A percentile compares a stretch with the other conserved stretches of the same genome.
phyloP scores from a whole-genome alignment of 441 rosid genomes.

The Pelargonium australe region DNA sequence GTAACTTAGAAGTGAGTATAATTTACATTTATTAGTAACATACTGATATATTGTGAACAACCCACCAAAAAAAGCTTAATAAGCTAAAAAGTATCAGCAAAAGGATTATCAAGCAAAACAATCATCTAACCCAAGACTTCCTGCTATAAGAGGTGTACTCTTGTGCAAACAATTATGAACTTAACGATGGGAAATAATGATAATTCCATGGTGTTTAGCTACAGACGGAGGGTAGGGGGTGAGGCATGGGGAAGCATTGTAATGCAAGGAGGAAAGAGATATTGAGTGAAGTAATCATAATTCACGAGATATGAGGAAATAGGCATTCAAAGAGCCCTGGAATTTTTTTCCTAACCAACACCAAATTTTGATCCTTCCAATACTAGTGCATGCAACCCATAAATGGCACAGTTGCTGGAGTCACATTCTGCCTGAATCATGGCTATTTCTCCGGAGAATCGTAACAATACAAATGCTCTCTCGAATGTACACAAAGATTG shows the following conservation, averaged over 20 bases:
- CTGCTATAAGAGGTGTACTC: not conserved
- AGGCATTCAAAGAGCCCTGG: not conserved
- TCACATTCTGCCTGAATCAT: not conserved
- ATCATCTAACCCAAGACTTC: not conserved
- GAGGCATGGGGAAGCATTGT: not conserved
- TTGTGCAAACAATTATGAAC: not conserved
- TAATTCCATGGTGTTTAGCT: not conserved
- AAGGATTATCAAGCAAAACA: not conserved
- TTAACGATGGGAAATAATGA: not conserved
- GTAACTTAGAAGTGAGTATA: not conserved
- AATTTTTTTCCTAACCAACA: not conserved
- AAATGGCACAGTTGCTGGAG: not conserved
- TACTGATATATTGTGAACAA: not conserved
- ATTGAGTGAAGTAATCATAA: not conserved
- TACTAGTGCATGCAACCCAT: too few species aligned
- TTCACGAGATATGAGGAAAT: not conserved
- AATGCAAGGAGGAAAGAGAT: not conserved
- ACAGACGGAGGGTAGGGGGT: not conserved
- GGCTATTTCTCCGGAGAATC: not conserved
- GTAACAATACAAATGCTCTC: not conserved
- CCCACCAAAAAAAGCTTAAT: not conserved
- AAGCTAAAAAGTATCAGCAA: not conserved
- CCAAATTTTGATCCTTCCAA: not conserved
- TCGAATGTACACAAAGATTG: not conserved
- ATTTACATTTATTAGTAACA: not conserved